A percentile compares a stretch with the other conserved stretches of the same genome.
Conservation (phyloP, 768 basidiomycete genomes). For the Mycena vitilis region DNA sequence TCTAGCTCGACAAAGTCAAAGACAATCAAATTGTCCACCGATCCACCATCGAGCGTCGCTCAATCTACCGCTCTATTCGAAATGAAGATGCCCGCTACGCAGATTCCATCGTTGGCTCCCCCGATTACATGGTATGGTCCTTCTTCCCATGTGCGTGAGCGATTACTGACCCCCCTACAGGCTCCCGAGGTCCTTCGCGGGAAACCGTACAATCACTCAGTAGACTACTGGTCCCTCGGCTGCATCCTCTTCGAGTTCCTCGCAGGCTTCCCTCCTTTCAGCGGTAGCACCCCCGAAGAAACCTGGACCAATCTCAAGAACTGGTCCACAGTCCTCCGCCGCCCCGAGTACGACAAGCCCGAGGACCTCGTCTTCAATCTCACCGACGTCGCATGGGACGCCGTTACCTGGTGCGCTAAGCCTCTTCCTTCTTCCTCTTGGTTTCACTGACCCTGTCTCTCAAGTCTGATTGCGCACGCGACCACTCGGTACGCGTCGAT, state of each 20-base stretch:
- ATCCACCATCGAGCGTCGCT: constrained; percentile 93
- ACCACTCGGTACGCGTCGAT: constrained; percentile 83
- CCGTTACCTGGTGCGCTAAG: constrained; percentile 77
- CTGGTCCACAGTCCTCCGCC: constrained; percentile 91
- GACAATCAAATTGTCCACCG: constrained; percentile 91
- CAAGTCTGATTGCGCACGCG: constrained; percentile 91
- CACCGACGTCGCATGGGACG: constrained; percentile 93
- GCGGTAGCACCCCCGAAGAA: constrained; percentile 94
- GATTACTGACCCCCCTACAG: constrained; percentile 39
- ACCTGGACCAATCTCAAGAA: constrained; percentile 99
- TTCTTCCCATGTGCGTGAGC: background rate
- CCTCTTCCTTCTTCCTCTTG: constrained; percentile 6
- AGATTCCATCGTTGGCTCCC: constrained; percentile 97
- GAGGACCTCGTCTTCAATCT: constrained; percentile 98
- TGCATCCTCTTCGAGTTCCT: constrained; percentile 98
- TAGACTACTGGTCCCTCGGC: constrained; percentile 98
- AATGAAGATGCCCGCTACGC: constrained; percentile 93
- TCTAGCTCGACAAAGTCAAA: constrained; percentile 94
- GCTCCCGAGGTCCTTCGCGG: constrained; percentile 93
- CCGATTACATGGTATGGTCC: constrained; percentile 89
- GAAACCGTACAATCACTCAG: constrained; percentile 94
- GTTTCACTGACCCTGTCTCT: background rate
- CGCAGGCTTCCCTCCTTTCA: constrained; percentile 98
- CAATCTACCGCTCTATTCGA: constrained; percentile 92
- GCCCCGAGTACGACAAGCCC: constrained; percentile 95